Base-by-base conservation (phyloP, 129 eudicot genomes). In the Solidago caesia region DNA sequence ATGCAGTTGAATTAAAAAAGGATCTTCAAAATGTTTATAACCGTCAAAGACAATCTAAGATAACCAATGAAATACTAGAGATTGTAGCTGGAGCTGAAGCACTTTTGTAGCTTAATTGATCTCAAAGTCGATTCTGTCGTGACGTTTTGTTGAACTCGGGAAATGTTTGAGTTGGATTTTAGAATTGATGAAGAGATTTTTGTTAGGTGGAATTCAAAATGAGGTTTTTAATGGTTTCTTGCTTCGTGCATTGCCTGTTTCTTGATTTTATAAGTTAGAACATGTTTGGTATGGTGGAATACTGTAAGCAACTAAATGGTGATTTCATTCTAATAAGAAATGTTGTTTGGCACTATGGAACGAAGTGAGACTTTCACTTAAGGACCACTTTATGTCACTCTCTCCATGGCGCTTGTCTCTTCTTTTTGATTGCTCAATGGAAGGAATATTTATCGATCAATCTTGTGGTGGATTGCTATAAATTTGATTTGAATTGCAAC, bases 1-100 rank as follows among this genome's bases (percentile, higher is more conserved):
- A 92, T 64, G 96, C 96, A 0, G 70, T 75, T 26, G 96, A 92
- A 57, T 77, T 89, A 84, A 85, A 71, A 60, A 92, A 79, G 80
- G 45, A 62, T 21, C 89, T 92, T 58, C 80, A 86, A 4, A 73
- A 69, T 41, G 75, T 82, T 77, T 92, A 89, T 81, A 92, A 92
- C 72, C 80, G 97, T 49, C 71, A 77, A 75, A 72, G 97, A 67
- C 97, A 92, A 73, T 85, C 91, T 7, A 92, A 89, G 85, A 92
- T 92, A 53, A 92, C 93, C 0, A 80, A 83, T 11, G 97, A 92
- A 33, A 83, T 89, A 45, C 77, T 89, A 49, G 97, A 92, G 85
- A 89, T 92, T 80, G 91, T 84, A 78, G 87, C 96, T 10, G 96
- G 93, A 16, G 91, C 97, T 21, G 89, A 88, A 78, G 87, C 92